These are phyloP conservation scores for Salvia miltiorrhiza DNA, from an alignment of 257 asterid genomes.

Conservation along the genomic window DNA sequence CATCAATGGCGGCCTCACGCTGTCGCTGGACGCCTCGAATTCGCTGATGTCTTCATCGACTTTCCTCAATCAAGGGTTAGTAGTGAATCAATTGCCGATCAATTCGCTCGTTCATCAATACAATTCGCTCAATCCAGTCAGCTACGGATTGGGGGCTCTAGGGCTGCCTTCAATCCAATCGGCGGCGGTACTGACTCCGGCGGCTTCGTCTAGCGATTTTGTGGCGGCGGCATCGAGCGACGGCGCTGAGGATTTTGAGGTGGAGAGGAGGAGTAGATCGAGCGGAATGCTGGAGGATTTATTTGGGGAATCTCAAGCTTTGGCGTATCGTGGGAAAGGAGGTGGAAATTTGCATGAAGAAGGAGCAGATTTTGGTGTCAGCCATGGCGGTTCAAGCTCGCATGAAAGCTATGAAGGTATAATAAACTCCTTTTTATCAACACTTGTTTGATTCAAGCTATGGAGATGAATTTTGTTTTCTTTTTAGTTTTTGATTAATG, in stretches of 20 bases:
- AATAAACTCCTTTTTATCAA: background rate
- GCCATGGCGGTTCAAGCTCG: conserved; percentile 21
- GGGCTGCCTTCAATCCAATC: conserved; percentile 60
- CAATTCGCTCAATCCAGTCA: conserved; percentile 5
- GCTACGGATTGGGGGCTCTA: conserved; percentile 17
- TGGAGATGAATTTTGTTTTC: background rate
- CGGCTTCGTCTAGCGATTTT: conserved; percentile 35
- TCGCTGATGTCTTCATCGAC: conserved; percentile 14
- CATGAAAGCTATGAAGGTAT: conserved; percentile 30
- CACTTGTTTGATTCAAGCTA: background rate
- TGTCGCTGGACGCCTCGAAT: conserved; percentile 33
- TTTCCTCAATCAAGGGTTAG: conserved; percentile 16
- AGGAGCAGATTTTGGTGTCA: conserved; percentile 16
- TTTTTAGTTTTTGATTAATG: background rate
- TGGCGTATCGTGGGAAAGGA: conserved; percentile 21
- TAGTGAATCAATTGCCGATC: conserved; percentile 16
- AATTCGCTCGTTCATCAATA: conserved; percentile 23
- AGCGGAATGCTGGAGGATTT: conserved; percentile 62
- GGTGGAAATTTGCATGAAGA: conserved; percentile 20
- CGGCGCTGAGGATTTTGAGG: conserved; percentile 29
- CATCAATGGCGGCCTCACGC: conserved; percentile 33
- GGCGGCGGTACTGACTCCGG: conserved; percentile 22
- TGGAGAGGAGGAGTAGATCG: conserved; percentile 6
- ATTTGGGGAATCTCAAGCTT: conserved; percentile 36
- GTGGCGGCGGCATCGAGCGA: conserved; percentile 32